A percentile compares a stretch with the other conserved stretches of the same genome.
Conservation (phyloP, 257 asterid species). For the Nicotiana otophora region DNA sequence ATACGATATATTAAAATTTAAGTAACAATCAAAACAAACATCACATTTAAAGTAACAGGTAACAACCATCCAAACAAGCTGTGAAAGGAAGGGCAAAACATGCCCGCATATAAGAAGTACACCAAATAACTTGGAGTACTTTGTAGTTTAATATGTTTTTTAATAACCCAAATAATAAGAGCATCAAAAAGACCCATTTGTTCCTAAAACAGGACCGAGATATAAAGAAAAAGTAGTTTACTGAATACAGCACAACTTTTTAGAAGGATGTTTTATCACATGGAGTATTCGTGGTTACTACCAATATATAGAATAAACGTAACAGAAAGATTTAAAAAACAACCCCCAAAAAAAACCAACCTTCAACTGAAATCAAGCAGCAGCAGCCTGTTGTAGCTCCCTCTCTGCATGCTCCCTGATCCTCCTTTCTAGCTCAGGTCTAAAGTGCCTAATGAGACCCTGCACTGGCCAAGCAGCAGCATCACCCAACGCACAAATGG, state of each 20-base stretch:
- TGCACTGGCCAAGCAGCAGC: conserved; percentile 99
- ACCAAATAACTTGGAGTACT: neutral
- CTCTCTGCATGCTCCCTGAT: conserved; percentile 86
- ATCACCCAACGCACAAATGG: conserved; percentile 96
- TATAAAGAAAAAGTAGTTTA: neutral
- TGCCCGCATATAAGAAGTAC: too few relatives aligned
- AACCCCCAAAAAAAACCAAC: conserved; percentile 40
- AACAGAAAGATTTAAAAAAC: neutral
- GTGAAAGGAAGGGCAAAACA: too few relatives aligned
- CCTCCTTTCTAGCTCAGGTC: conserved; percentile 97
- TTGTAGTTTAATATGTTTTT: neutral
- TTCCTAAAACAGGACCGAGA: neutral
- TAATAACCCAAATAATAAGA: neutral
- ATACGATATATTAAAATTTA: too few relatives aligned
- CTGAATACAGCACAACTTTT: neutral
- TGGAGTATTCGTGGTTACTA: neutral
- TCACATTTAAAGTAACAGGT: too few relatives aligned
- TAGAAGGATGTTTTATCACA: neutral
- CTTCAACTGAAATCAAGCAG: conserved; percentile 51
- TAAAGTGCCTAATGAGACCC: conserved; percentile 96
- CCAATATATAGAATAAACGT: neutral
- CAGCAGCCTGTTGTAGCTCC: conserved; percentile 75
- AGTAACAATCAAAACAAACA: too few relatives aligned
- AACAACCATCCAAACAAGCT: too few relatives aligned
- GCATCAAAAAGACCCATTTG: neutral